Base-by-base conservation (phyloP, 106 monocot genomes). In the Dendrobium nobile region DNA sequence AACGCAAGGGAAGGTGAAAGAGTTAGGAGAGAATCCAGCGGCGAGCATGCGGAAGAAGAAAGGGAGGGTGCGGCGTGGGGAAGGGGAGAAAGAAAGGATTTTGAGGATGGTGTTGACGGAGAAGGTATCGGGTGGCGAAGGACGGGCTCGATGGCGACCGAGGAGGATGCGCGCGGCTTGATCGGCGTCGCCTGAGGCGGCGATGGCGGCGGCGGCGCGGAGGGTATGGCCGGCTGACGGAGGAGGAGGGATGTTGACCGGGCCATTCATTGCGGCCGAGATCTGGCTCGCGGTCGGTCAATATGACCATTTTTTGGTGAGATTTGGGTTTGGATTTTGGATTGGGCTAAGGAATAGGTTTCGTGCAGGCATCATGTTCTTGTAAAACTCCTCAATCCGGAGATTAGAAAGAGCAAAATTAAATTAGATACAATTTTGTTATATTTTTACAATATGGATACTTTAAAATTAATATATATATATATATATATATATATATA, bases 1-100 rank as follows among this genome's bases (percentile, higher is more conserved):
- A 33, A 87, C 78, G 45, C 79, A 28, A 24, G 85, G 82, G 79
- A 90, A 87, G 61, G 85, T 75, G 85, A 81, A 85, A 54, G 47
- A 43, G 80, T 81, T 85, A 31, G 90, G 85, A n/a, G 45, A 33
- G 64, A 84, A 81, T 41, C 70, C 54, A 15, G 79, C 19, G 33
- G 51, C 37, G 7, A 82, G 85, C 59, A 42, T 31, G 41, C 73
- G 41, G 40, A 51, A 77, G 82, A 82, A 87, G 79, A 85, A 75
- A 2, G 75, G 56, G 76, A 87, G 19, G 16, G 78, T 18, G 42
- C 22, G 77, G 40, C 22, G 73, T 17, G 82, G 74, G 31, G 28
- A 24, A 47, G 45, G 20, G 77, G 79, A 81, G 44, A 33, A n/a
- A 43, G 85, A 79, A 47, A 77, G 43, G 58, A 77, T n/a, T 24